Base-by-base conservation (phyloP, 228 moss, liverwort and hornwort species). In the Sphagnum fallax region DNA sequence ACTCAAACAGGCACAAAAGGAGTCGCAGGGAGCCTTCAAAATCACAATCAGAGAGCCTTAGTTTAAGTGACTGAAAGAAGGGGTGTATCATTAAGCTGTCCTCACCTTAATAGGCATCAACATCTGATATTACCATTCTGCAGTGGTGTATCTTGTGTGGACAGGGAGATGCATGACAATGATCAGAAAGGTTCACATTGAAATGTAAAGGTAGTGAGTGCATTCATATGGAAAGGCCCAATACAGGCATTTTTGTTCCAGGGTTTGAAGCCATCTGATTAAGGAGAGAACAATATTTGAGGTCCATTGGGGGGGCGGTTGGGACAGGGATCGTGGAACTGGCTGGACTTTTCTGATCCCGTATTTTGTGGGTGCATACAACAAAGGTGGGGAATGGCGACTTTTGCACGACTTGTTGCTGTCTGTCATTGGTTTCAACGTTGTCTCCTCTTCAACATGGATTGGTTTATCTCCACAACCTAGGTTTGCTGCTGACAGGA, bases 401-500 rank as follows among this genome's bases (percentile, higher is more conserved):
- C 32, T 79, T 77, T 82, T 84, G 86, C 87, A 82, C 77, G 81
- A 68, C 52, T 62, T 76, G 73, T 72, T 71, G 52, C 53, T 53
- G 62, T 67, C 75, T 52, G 66, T 83, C 62, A 65, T 63, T 81
- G 81, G 75, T 85, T 80, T 63, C 70, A 65, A 72, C 79, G 67
- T 73, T 82, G 65, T 74, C 74, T 87, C 65, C 77, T 76, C 74
- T 64, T 81, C 80, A 74, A 75, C 75, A 51, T 77, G 76, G 74
- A 70, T 72, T 84, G 81, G 84, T 81, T 78, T 75, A 76, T 69
- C 66, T 79, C 70, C 80, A 82, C 82, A 79, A 83, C 66, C 76
- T 86, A 91, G 84, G 91, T 86, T 89, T 88, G 83, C 69, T 75
- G 83, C 84, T 76, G 91, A 86, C 91, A 87, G 87, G 91, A 79